These are phyloP conservation scores for Pontederia crassipes DNA, from an alignment of 176 grass and related monocot species.

Conservation along the genomic window DNA sequence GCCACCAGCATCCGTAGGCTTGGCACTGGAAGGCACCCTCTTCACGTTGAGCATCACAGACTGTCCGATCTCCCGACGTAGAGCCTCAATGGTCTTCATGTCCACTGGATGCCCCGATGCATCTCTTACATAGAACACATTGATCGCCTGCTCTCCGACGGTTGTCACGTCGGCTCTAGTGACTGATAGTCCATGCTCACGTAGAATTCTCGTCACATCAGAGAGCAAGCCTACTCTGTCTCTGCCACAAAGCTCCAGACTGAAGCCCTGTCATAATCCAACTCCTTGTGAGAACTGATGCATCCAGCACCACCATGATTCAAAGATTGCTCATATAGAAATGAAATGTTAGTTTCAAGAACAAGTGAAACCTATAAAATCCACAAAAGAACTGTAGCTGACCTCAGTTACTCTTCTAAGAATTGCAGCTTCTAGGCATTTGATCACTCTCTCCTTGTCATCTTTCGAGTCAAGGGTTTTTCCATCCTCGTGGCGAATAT, in stretches of 20 bases:
- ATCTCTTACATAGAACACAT: constrained; percentile 62
- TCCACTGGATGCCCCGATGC: constrained; percentile 60
- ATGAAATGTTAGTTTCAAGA: no score
- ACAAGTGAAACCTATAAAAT: not conserved
- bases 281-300: not conserved
- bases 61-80: constrained; percentile 61
- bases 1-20: constrained; percentile 18
- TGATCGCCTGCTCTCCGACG: constrained; percentile 48
- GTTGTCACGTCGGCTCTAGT: constrained; percentile 62
- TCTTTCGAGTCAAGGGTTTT: constrained; percentile 44
- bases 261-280: constrained; percentile 46
- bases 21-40: constrained; percentile 31
- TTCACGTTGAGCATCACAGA: constrained; percentile 86
- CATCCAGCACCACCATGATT: not conserved
- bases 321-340: no score
- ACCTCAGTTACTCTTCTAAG: constrained; percentile 95
- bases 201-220: constrained; percentile 60
- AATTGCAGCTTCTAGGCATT: constrained; percentile 82
- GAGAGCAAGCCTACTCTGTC: constrained; percentile 82
- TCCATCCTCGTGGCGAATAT: constrained; percentile 79
- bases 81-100: constrained; percentile 67
- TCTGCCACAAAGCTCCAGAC: constrained; percentile 75
- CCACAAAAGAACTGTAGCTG: not conserved
- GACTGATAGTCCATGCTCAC: constrained; percentile 63
- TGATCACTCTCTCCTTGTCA: constrained; percentile 71